Conservation (phyloP, 108 stramenopile genomes). For the Cyclotella cryptica region DNA sequence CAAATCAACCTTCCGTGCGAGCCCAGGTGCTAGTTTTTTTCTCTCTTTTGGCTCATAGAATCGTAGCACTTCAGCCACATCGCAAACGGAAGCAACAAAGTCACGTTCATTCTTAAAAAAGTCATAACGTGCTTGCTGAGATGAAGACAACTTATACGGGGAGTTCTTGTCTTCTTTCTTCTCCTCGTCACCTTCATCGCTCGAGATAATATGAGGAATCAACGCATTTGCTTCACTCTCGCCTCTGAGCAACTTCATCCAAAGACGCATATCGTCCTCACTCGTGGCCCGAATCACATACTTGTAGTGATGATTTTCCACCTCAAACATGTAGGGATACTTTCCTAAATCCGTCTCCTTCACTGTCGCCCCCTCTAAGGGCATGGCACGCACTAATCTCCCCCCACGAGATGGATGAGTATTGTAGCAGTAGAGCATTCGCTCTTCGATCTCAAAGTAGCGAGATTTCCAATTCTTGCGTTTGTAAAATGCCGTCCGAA, state of each 20-base stretch:
- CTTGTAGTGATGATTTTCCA: conserved; percentile 78
- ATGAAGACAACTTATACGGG: conserved; percentile 63
- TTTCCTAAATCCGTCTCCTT: conserved; percentile 55
- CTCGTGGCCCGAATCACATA: conserved; percentile 78
- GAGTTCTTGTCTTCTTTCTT: conserved; percentile 58
- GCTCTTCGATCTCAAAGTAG: conserved; percentile 93
- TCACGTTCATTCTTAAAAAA: conserved; percentile 93
- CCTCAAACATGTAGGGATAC: conserved; percentile 72
- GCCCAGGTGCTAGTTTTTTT: conserved; percentile 74
- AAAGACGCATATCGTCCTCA: conserved; percentile 68
- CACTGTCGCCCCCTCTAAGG: conserved; percentile 83
- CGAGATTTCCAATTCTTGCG: conserved; percentile 89
- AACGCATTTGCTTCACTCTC: conserved; percentile 75
- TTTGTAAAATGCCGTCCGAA: conserved; percentile 73
- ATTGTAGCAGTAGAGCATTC: conserved; percentile 95
- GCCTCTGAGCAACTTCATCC: conserved; percentile 71
- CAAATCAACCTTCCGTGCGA: conserved; percentile 71
- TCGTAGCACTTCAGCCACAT: conserved; percentile 95
- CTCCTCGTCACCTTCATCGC: conserved; percentile 57
- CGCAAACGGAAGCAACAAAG: conserved; percentile 89
- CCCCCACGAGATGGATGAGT: conserved; percentile 44
- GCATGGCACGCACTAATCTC: conserved; percentile 82
- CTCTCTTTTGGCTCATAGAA: conserved; percentile 89
- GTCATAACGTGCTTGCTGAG: conserved; percentile 85
- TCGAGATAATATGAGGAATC: conserved; percentile 66